These are phyloP conservation scores for Sarcomyxa edulis DNA, from an alignment of 768 basidiomycete genomes.

Conservation along the genomic window DNA sequence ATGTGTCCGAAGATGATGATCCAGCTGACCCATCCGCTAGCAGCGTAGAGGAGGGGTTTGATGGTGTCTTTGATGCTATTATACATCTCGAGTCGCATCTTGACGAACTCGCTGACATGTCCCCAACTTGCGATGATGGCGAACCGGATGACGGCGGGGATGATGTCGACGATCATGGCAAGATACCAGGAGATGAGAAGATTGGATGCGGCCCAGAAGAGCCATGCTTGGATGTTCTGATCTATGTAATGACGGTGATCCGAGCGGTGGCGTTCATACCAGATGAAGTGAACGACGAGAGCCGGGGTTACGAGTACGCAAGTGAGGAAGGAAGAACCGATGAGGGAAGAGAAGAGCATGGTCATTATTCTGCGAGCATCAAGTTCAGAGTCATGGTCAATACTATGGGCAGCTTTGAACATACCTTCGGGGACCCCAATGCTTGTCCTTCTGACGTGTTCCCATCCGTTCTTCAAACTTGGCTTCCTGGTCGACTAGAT, in stretches of 20 bases:
- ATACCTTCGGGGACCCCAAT: constrained; percentile 54
- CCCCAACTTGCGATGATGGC: constrained; percentile 64
- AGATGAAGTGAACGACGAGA: constrained; percentile 62
- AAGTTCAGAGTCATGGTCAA: constrained; percentile 2
- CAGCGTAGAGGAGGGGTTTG: constrained; percentile 72
- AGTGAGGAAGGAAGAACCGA: constrained; percentile 67
- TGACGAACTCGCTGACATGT: constrained; percentile 65
- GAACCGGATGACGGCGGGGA: constrained; percentile 50
- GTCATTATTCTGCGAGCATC: constrained; percentile 43
- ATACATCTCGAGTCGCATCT: constrained; percentile 64
- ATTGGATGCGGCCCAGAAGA: constrained; percentile 80
- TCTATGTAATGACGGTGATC: constrained; percentile 53
- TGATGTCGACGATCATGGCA: constrained; percentile 63
- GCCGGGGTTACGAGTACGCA: constrained; percentile 56
- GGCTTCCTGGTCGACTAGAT: constrained; percentile 64
- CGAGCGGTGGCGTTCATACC: constrained; percentile 58
- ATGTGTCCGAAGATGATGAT: constrained; percentile 67
- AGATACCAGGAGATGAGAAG: constrained; percentile 76
- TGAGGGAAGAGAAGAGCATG: constrained; percentile 63
- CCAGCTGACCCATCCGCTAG: constrained; percentile 70
- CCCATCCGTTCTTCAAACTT: constrained; percentile 63
- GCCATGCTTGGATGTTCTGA: constrained; percentile 70
- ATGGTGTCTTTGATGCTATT: constrained; percentile 62
- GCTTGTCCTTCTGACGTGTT: constrained; percentile 31
- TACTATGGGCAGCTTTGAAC: constrained; percentile 7